phyloP scores from a whole-genome alignment of 2,329 filamentous ascomycete species.

The Exophiala aquamarina region DNA sequence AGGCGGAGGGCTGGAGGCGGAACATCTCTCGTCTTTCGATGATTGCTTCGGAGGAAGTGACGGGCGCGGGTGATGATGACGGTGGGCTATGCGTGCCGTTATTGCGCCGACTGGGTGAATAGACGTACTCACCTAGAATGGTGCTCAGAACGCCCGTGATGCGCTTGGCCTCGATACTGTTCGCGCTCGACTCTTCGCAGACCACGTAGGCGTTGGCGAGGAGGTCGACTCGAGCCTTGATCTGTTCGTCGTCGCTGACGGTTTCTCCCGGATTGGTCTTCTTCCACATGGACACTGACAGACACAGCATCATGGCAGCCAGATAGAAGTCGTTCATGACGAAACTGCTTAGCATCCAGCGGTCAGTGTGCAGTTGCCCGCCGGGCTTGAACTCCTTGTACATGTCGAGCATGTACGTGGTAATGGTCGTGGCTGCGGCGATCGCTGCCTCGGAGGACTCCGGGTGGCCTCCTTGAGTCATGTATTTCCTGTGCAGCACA shows the following conservation, averaged over 20 bases:
- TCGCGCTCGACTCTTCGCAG: conserved; percentile 23
- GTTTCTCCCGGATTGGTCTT: conserved; percentile 14
- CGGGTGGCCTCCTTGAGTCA: conserved; percentile 37
- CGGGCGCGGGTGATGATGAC: no score
- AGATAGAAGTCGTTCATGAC: conserved; percentile 63
- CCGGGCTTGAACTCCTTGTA: conserved; percentile 55
- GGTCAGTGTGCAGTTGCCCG: conserved; percentile 51
- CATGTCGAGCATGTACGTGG: conserved; percentile 51
- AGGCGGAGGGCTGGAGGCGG: no score
- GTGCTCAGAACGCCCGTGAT: conserved; percentile 23
- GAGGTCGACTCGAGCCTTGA: conserved; percentile 11
- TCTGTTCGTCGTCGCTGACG: conserved; percentile 24
- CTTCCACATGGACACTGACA: conserved; percentile 35
- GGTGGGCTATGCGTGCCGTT: no score
- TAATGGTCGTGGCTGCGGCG: conserved; percentile 48
- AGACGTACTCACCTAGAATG: conserved; percentile 7
- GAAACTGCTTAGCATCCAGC: conserved; percentile 60
- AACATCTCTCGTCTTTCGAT: no score
- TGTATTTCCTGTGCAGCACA: conserved; percentile 55
- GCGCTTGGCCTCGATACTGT: conserved; percentile 25
- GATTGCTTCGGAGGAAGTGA: no score
- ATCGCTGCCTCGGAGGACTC: conserved; percentile 50
- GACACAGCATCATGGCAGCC: conserved; percentile 60
- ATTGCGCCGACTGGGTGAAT: no score
- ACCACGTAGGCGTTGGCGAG: conserved; percentile 21